phyloP scores from a whole-genome alignment of 495 filamentous ascomycete species.

The Hypoxylon cercidicola region DNA sequence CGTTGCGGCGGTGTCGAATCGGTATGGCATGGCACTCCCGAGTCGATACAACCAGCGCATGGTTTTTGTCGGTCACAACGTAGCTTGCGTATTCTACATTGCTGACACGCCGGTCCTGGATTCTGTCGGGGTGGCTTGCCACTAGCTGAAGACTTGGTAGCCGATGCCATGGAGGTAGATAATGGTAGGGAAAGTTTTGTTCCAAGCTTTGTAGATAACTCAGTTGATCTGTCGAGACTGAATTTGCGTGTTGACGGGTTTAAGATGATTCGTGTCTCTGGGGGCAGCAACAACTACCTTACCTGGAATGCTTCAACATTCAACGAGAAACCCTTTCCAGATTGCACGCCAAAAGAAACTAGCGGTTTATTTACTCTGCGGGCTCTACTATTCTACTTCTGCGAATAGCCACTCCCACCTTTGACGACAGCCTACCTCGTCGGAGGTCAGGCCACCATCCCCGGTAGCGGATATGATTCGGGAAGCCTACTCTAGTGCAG shows the following conservation, averaged over 20 bases:
- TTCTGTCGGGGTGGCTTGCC: conserved; percentile 17
- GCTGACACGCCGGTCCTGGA: conserved; percentile 18
- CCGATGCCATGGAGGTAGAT: conserved; percentile 5
- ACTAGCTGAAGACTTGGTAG: conserved; percentile 1
- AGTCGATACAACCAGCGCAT: conserved; percentile 11
- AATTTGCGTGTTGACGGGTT: not conserved
- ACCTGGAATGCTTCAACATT: conserved; percentile 1
- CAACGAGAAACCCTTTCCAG: not conserved
- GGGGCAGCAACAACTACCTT: not conserved
- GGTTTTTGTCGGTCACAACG: conserved; percentile 18
- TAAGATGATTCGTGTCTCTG: not conserved
- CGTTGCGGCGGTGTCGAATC: conserved; percentile 16
- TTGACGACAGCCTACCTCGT: not conserved
- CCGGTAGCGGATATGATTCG: no score
- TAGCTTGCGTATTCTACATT: conserved; percentile 17
- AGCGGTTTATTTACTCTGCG: no score
- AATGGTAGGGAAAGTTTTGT: not conserved
- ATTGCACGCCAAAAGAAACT: not conserved
- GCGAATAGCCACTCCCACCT: not conserved
- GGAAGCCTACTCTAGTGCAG: not conserved
- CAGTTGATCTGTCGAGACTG: not conserved
- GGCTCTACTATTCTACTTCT: not conserved
- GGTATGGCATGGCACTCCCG: conserved; percentile 15
- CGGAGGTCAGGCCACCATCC: no score
- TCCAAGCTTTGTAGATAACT: not conserved